Conservation (phyloP, 2,329 filamentous ascomycete species). For the Aspergillus neoniger region DNA sequence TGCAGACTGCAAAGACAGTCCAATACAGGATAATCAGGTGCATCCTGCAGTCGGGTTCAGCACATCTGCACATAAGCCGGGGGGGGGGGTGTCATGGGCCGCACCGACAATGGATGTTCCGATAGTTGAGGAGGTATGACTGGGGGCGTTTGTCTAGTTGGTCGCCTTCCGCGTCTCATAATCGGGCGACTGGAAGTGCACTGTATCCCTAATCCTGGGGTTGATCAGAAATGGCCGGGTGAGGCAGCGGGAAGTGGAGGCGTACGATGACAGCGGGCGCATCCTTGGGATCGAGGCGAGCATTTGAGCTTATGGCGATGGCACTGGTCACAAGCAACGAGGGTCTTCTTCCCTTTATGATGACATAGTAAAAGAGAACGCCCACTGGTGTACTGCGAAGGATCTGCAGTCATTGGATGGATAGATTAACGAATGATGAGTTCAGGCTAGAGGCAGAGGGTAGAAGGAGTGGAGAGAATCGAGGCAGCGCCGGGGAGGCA, state of each 20-base stretch:
- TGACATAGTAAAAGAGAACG: too few relatives aligned
- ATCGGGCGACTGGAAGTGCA: conserved; percentile 4
- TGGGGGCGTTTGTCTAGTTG: neutral
- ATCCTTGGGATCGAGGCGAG: neutral
- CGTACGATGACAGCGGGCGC: conserved; percentile 1
- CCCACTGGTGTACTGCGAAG: neutral
- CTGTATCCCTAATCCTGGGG: neutral
- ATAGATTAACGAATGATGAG: too few relatives aligned
- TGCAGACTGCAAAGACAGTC: neutral
- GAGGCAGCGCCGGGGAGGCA: neutral
- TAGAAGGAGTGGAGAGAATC: neutral
- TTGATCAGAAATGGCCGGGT: neutral
- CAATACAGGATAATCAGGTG: conserved; percentile 1
- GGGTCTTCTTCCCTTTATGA: neutral
- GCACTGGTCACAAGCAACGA: neutral
- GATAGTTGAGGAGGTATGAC: neutral
- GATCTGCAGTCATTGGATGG: neutral
- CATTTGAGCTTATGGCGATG: conserved; percentile 7
- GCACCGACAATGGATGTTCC: neutral
- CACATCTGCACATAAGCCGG: neutral
- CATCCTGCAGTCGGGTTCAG: neutral
- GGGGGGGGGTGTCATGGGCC: neutral
- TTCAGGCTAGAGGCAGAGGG: neutral
- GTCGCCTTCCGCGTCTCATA: neutral
- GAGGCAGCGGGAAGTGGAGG: neutral